These are phyloP conservation scores for Agrocybe chaxingu DNA, from an alignment of 768 basidiomycete species.

Conservation along the genomic window DNA sequence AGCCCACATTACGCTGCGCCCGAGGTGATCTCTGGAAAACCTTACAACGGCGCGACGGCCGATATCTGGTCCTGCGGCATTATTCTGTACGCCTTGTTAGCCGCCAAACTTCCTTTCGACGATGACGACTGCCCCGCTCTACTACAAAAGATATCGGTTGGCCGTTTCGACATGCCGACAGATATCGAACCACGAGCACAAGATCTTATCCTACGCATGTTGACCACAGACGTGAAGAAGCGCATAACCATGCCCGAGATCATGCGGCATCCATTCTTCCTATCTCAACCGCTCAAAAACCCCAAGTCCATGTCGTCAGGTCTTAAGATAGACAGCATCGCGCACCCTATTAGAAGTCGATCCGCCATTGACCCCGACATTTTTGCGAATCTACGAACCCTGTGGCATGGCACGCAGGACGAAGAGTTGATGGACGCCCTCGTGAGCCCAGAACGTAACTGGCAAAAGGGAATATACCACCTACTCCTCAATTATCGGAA, in stretches of 20 bases:
- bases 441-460: conserved; percentile 65
- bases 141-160: conserved; percentile 77
- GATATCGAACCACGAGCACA: conserved; percentile 68
- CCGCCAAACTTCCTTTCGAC: conserved; percentile 89
- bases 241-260: conserved; percentile 86
- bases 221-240: conserved; percentile 67
- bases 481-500: conserved; percentile 83
- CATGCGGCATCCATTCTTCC: conserved; percentile 75
- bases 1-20: conserved; percentile 95
- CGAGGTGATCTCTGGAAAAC: conserved; percentile 79
- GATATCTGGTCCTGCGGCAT: conserved; percentile 98
- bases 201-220: conserved; percentile 78
- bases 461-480: conserved; percentile 97
- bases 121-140: conserved; percentile 77
- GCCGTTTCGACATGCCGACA: conserved; percentile 69
- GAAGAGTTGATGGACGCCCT: conserved; percentile 70
- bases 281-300: conserved; percentile 47
- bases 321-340: conserved; percentile 65
- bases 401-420: conserved; percentile 86
- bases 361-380: conserved; percentile 85
- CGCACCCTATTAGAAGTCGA: conserved; percentile 58
- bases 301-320: conserved; percentile 31
- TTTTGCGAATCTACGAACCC: conserved; percentile 81
- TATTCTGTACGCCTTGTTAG: conserved; percentile 86
- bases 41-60: conserved; percentile 83